These are phyloP conservation scores for Clitopilus passeckerianus DNA, from an alignment of 768 basidiomycete genomes.

Conservation along the genomic window DNA sequence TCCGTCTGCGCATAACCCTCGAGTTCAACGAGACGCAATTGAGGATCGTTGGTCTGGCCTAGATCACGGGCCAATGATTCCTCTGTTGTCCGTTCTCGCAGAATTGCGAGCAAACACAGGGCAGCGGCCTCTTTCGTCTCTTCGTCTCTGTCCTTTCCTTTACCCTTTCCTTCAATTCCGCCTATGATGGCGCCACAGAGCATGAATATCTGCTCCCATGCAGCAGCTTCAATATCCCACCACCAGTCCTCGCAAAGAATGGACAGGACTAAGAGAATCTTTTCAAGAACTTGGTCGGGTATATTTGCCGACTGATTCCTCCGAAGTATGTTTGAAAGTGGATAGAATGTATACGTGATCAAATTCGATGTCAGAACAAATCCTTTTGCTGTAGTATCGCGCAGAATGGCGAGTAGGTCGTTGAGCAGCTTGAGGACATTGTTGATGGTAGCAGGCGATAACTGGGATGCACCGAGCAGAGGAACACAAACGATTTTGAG, in stretches of 20 bases:
- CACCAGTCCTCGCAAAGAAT: conserved; percentile 74
- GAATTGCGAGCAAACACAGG: conserved; percentile 56
- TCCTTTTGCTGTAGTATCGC: conserved; percentile 31
- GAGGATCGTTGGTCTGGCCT: conserved; percentile 13
- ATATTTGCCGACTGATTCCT: conserved; percentile 66
- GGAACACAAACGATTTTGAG: conserved; percentile 78
- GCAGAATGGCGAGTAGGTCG: conserved; percentile 44
- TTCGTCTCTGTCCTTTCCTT: conserved; percentile 65
- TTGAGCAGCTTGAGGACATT: conserved; percentile 47
- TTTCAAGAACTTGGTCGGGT: conserved; percentile 78
- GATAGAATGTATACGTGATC: conserved; percentile 84
- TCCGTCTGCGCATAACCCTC: conserved; percentile 37
- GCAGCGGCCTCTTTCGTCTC: conserved; percentile 79
- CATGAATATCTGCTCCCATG: conserved; percentile 87
- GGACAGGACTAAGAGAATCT: conserved; percentile 53
- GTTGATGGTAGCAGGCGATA: conserved; percentile 51
- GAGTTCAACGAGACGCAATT: conserved; percentile 29
- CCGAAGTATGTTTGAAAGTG: conserved; percentile 78
- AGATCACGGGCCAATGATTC: conserved; percentile 25
- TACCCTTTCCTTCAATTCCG: conserved; percentile 63
- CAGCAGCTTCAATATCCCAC: conserved; percentile 68
- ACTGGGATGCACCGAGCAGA: conserved; percentile 63
- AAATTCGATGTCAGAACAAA: conserved; percentile 47
- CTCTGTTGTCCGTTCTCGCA: conserved; percentile 44
- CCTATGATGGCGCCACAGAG: conserved; percentile 63